Evolutionary conservation across 2,329 filamentous ascomycete genomes (phyloP).

Genomic region (Fusarium secorum): DNA sequence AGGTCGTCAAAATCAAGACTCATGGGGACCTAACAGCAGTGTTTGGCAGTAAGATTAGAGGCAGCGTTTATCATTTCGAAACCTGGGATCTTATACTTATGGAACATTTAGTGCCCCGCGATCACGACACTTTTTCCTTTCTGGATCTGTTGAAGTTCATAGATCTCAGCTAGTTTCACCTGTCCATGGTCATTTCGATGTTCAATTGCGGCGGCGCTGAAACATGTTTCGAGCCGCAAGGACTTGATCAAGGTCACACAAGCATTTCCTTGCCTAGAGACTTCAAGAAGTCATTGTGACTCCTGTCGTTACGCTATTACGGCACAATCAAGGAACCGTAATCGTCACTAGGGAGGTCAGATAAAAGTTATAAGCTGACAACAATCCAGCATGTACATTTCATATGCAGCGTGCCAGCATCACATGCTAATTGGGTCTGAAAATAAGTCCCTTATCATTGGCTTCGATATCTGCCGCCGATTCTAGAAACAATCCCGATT

Average conservation of each 20-base stretch:
- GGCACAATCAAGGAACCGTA: background rate
- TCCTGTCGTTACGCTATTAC: no score
- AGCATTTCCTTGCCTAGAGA: background rate
- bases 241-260: background rate
- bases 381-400: background rate
- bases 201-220: rapidly evolving
- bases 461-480: background rate
- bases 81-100: background rate
- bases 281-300: rapidly evolving
- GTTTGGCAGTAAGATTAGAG: rapidly evolving
- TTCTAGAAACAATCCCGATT: background rate
- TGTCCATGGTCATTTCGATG: rapidly evolving
- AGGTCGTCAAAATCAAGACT: rapidly evolving
- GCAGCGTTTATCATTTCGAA: background rate
- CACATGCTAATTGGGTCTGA: no score
- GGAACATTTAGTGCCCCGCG: no score
- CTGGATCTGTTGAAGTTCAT: rapidly evolving
- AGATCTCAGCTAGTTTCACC: rapidly evolving
- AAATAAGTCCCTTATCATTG: background rate
- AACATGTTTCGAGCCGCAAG: rapidly evolving
- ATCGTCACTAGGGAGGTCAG: background rate
- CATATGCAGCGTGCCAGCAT: background rate
- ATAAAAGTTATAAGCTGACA: background rate
- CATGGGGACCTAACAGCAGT: rapidly evolving
- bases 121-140: rapidly evolving